phyloP scores from a whole-genome alignment of 2,329 filamentous ascomycete species.

The Neoascochyta sp. region DNA sequence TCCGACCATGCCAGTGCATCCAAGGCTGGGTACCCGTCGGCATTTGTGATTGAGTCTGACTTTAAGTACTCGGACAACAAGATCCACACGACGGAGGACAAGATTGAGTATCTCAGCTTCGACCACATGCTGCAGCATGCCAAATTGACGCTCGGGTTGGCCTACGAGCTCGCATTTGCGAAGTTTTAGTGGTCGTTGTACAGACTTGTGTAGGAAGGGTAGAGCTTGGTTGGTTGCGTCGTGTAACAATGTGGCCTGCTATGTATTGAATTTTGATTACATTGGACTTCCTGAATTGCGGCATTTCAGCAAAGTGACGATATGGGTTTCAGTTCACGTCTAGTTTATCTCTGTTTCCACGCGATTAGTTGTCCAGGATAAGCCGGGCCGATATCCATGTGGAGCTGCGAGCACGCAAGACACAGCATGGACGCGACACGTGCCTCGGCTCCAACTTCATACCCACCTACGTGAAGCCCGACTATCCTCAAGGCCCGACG shows the following conservation, averaged over 20 bases:
- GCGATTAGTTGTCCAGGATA: too few relatives aligned
- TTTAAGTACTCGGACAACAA: slow-evolving; percentile 63
- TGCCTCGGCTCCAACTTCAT: slow-evolving; percentile 10
- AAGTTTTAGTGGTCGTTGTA: slow-evolving; percentile 60
- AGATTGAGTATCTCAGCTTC: slow-evolving; percentile 70
- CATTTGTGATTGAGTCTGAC: slow-evolving; percentile 71
- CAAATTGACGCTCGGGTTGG: slow-evolving; percentile 75
- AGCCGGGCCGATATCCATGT: too few relatives aligned
- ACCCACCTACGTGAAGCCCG: too few relatives aligned
- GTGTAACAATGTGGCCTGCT: too few relatives aligned
- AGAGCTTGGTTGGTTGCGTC: too few relatives aligned
- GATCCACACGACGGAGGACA: slow-evolving; percentile 68
- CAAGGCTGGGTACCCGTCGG: slow-evolving; percentile 70
- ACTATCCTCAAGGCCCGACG: too few relatives aligned
- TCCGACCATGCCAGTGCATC: slow-evolving; percentile 70
- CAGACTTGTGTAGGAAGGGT: too few relatives aligned
- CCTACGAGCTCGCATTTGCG: slow-evolving; percentile 78
- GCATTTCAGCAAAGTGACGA: too few relatives aligned
- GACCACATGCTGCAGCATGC: slow-evolving; percentile 92
- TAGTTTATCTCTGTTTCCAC: too few relatives aligned
- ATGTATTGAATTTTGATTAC: too few relatives aligned
- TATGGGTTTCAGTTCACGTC: too few relatives aligned
- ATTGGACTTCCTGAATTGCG: too few relatives aligned
- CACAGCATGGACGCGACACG: slow-evolving; percentile 17
- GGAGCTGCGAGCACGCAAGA: slow-evolving; percentile 9